These are phyloP conservation scores for Naegleria fowleri DNA, from an alignment of 208 protist species.

Conservation along the genomic window DNA sequence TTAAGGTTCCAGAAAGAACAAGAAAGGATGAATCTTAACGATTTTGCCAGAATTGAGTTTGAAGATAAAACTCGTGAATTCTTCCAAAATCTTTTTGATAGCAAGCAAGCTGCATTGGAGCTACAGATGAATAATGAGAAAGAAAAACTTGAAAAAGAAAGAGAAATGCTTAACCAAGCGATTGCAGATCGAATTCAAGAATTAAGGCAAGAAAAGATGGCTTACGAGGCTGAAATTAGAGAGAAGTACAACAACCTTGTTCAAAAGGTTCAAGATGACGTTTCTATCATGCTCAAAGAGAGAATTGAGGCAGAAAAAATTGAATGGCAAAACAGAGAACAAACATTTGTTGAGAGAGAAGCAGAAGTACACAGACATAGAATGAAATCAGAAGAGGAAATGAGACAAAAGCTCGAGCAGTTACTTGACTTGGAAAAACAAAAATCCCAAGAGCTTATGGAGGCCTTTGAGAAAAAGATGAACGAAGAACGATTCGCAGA, in stretches of 20 bases:
- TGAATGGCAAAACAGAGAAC: neutral
- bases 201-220: neutral
- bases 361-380: neutral
- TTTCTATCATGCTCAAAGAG: neutral
- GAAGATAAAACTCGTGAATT: neutral
- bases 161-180: neutral
- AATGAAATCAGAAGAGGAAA: neutral
- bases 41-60: slow-evolving; percentile 6
- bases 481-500: neutral
- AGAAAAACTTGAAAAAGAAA: neutral
- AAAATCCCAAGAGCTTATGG: neutral
- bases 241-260: neutral
- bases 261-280: neutral
- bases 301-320: neutral
- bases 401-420: neutral
- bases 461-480: neutral
- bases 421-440: neutral
- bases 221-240: neutral
- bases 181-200: neutral
- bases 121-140: neutral
- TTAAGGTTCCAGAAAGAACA: neutral
- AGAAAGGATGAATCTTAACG: neutral
- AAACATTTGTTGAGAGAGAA: neutral
- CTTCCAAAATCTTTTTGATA: neutral
- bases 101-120: neutral